Evolutionary conservation across 2,329 filamentous ascomycete genomes (phyloP), one percentile per base, ranked within the genome.

Genomic region (Pseudocercospora macadamiae): DNA sequence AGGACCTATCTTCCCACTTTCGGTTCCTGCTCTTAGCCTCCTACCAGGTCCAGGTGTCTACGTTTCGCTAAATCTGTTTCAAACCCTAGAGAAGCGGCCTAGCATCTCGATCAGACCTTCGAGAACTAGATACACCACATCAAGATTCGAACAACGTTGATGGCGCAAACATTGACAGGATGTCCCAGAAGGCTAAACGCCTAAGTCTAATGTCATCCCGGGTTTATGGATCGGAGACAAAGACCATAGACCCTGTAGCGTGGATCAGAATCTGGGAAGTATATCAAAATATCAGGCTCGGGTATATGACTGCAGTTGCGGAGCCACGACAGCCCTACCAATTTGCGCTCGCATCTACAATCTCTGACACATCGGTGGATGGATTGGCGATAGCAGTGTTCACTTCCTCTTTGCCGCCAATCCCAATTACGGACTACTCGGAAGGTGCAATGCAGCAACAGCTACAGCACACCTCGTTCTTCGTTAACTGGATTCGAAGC

Each of bases 151-250:
- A 53, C 32, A 53, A 18, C 51, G 51, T 53, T 53, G 30, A 16
- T 53, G 51, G 34, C 51, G 51, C 32, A 37, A 53, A 34, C 16
- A 26, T 53, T 37, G 51, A 53, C 16, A 42, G 51, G 51, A 42
- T 42, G 36, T 53, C 26, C 26, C 26, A 14, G 25, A 16, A 51
- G 47, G 21, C 36, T 39, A 39, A 54, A 14, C 30, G 28, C 44
- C 34, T 28, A 54, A 28, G 14, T 34, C 18, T 34, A 39, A 39
- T 42, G 42, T 37, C 21, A 58, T 54, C 55, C 49, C 55, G 25
- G 49, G 10, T 30, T 32, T 49, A 42, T 26, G 21, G 37, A 42
- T 18, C 32, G 12, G 21, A 48, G 23, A 45, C 42, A 45, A 21
- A 45, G 6, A 25, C 23, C 18, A 45, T 19, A 21, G 42, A 45